Evolutionary conservation across 2,329 filamentous ascomycete species (phyloP).

Genomic region (Penicillium palitans): DNA sequence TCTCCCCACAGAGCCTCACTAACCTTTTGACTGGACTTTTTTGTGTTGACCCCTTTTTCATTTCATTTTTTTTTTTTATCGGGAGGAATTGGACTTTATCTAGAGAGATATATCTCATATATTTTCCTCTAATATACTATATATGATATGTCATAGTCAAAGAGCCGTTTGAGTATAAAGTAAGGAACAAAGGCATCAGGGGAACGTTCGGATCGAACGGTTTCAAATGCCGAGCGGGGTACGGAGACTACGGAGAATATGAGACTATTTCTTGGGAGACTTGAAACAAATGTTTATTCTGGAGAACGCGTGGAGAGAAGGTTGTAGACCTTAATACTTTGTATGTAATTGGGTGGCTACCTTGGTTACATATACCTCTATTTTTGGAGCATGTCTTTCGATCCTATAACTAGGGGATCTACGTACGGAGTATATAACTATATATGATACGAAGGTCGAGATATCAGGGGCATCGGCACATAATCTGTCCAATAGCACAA

Average conservation of each 20-base stretch:
- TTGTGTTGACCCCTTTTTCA: not conserved
- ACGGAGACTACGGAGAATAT: not conserved
- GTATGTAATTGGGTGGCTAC: not conserved
- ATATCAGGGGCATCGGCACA: not conserved
- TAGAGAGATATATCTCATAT: no score
- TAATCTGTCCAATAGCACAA: not conserved
- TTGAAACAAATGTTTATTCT: not conserved
- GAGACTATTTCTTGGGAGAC: not conserved
- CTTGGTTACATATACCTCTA: not conserved
- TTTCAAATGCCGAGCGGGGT: conserved; percentile 5
- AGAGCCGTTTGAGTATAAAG: no score
- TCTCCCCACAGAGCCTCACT: conserved; percentile 5
- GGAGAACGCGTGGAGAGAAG: not conserved
- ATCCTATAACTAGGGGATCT: not conserved
- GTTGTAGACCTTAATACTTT: not conserved
- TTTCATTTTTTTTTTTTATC: not conserved
- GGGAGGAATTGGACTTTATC: not conserved
- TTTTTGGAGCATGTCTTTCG: not conserved
- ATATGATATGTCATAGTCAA: no score
- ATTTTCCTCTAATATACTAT: no score
- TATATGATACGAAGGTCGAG: not conserved
- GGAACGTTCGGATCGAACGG: not conserved
- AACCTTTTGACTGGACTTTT: not conserved
- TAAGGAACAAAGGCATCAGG: no score
- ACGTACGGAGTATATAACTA: not conserved